Evolutionary conservation across 2,329 filamentous ascomycete species (phyloP).

Genomic region (Pseudocercospora macadamiae): DNA sequence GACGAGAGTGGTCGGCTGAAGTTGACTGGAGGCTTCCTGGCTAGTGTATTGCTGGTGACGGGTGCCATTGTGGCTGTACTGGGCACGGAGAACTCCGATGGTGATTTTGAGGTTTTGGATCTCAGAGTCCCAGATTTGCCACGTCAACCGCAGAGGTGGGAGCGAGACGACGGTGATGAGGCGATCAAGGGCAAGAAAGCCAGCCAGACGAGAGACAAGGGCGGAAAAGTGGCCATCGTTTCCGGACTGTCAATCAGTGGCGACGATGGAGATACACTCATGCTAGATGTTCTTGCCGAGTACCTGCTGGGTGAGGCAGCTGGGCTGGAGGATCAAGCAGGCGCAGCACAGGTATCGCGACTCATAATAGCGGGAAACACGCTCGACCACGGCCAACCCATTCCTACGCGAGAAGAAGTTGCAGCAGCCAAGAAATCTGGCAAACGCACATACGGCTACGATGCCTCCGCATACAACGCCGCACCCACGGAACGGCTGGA

Average conservation of each 20-base stretch:
- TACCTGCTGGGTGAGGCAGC: constrained; percentile 84
- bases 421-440: constrained; percentile 50
- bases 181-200: constrained; percentile 42
- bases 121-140: constrained; percentile 85
- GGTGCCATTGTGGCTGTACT: constrained; percentile 93
- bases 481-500: constrained; percentile 83
- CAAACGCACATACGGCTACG: constrained; percentile 90
- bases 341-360: constrained; percentile 71
- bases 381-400: constrained; percentile 57
- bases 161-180: constrained; percentile 58
- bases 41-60: constrained; percentile 76
- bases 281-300: constrained; percentile 78
- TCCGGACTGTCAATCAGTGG: constrained; percentile 86
- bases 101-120: constrained; percentile 90
- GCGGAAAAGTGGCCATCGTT: constrained; percentile 80
- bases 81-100: constrained; percentile 89
- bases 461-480: constrained; percentile 84
- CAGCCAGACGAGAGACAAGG: constrained; percentile 46
- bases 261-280: constrained; percentile 71
- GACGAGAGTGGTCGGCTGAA: constrained; percentile 90
- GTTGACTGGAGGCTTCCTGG: constrained; percentile 71
- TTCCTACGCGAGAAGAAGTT: constrained; percentile 52
- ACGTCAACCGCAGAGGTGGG: constrained; percentile 79
- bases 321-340: constrained; percentile 61
- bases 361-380: constrained; percentile 93